These are phyloP conservation scores for Fusarium bactridioides DNA, from an alignment of 2,329 filamentous ascomycete species.

Conservation along the genomic window DNA sequence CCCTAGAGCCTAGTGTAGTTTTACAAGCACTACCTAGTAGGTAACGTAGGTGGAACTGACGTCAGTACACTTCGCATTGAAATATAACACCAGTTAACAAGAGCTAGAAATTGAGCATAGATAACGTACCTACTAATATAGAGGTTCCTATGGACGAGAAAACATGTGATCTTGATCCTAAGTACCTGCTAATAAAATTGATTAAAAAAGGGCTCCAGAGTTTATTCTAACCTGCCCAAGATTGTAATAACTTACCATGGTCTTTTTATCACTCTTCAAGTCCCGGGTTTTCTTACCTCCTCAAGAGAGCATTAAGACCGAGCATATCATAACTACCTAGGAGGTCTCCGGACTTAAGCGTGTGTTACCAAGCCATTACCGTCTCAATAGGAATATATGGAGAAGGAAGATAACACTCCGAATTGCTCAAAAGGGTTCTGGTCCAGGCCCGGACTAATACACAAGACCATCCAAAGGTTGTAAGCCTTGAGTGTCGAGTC, in stretches of 20 bases:
- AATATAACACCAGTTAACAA: neutral
- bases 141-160: neutral
- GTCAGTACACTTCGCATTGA: constrained; percentile 6
- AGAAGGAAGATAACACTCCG: constrained; percentile 11
- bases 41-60: constrained; percentile 31
- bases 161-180: neutral
- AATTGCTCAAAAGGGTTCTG: constrained; percentile 22
- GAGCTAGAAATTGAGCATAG: neutral
- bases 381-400: constrained; percentile 19
- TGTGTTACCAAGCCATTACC: neutral
- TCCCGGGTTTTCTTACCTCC: neutral
- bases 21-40: neutral
- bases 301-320: neutral
- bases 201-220: neutral
- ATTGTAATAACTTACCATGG: neutral
- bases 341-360: neutral
- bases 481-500: neutral
- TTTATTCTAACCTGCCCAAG: neutral
- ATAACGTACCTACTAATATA: too few relatives aligned
- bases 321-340: neutral
- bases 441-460: neutral
- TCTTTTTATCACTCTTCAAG: neutral
- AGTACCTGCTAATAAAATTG: neutral
- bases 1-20: neutral
- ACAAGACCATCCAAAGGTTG: neutral